Evolutionary conservation across 495 filamentous ascomycete species (phyloP), one percentile per base, ranked within the genome.

Genomic region (Penicillium pancosmium): DNA sequence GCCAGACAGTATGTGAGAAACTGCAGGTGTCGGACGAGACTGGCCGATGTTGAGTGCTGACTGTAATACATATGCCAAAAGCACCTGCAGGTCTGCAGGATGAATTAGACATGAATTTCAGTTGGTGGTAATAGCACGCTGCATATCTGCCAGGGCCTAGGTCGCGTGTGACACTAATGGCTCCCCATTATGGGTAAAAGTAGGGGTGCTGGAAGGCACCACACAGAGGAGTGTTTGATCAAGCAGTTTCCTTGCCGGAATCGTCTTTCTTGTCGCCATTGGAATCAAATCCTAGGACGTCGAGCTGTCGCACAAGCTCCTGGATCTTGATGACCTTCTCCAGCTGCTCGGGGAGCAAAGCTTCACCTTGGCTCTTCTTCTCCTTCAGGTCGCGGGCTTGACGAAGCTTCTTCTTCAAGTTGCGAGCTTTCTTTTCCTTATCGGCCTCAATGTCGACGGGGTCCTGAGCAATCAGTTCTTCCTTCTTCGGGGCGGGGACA

Each of bases 251-350:
- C 18, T 48, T 56, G 18, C 40, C 57, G 9, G 53, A 21, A 12
- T 53, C 57, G 3, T 59, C 61, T 66, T 82, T 83, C 66, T 76
- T 78, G 49, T 83, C 79, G 1, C 83, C 86, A 52, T 88, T 80
- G 21, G 75, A 70, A 70, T 96, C 90, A 57, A 98, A 92, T 0
- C 94, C 95, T 31, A 99, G 77, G 7, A 80, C 79, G 63, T 96
- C 91, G 27, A 99, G 80, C 70, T 98, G 92, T 34, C 92, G 82
- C 52, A 96, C 88, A 18, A 99, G 81, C 74, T 97, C 94, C 51
- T 91, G 90, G 67, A 99, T 95, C 73, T 93, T 96, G 67, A 96
- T 94, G 47, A 99, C 89, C 78, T 99, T 99, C 58, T 92, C 93
- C 53, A 98, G 87, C 77, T 99, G 95, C 74, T 99, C 95, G 0